Base-by-base conservation (phyloP, 306 rosid genomes). In the Hylodesmum podocarpum region DNA sequence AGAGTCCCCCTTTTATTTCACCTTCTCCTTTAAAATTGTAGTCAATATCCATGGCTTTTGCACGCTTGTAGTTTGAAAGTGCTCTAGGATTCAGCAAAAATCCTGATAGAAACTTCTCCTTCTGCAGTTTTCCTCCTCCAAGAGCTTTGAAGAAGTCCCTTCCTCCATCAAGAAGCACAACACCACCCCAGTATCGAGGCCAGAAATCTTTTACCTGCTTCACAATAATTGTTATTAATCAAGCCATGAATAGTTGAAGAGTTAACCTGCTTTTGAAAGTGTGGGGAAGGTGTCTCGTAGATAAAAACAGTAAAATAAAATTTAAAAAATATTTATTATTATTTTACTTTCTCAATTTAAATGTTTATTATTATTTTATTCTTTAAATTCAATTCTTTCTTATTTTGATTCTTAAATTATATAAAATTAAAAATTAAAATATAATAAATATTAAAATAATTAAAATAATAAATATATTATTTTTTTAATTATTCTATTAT, bases 101-200 rank as follows among this genome's bases (percentile, higher is more conserved):
- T 13, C 97, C 98, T 14, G 90, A 85, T 16, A 94, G 68, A 72
- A 94, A 94, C 69, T 87, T 91, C 4, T 94, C 98, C 86, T 94
- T 94, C 19, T 69, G 85, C 27, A 94, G 77, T 41, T 88, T 88
- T 5, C 97, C 97, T 31, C 98, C 96, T 80, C 98, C 98, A 59
- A 94, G 96, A 44, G 97, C 96, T 78, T 83, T 90, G 78, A 82
- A 94, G 83, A 94, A 91, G 37, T 81, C 94, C 83, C 80, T 75
- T 9, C 85, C 64, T 1, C 75, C 78, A 77, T 90, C 97, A 36
- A 63, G 82, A 66, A 94, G 77, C 15, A 94, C 94, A 18, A 78
- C 77, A n/a, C 98, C 97, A 28, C 98, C 98, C 98, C 97, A 94
- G 37, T 90, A 94, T 79, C 96, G 67, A 43, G 97, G 98, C 98